Conservation (phyloP, 1,139 yeast genomes). For the Fermentozyma sake region DNA sequence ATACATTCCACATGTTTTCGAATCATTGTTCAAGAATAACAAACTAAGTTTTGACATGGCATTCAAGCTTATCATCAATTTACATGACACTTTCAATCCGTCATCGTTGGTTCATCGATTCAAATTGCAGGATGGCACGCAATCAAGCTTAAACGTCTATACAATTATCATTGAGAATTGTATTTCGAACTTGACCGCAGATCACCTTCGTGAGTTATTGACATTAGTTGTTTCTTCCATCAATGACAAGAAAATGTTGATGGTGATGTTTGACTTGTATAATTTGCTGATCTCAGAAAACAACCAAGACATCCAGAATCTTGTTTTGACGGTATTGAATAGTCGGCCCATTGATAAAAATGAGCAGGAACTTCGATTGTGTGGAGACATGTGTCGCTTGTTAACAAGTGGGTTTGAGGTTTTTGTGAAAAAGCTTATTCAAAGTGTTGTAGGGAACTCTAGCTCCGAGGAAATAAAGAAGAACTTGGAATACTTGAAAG, state of each 20-base stretch:
- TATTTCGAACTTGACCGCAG: conserved; percentile 9
- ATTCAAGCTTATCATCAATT: conserved; percentile 15
- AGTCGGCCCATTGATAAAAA: conserved; percentile 13
- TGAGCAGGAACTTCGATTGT: conserved; percentile 18
- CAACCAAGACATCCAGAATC: conserved; percentile 10
- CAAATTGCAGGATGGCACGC: background rate
- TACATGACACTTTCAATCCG: conserved; percentile 30
- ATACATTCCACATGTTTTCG: conserved; percentile 23
- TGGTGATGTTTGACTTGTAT: conserved; percentile 17
- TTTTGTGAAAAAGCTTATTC: conserved; percentile 31
- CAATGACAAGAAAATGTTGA: conserved; percentile 18
- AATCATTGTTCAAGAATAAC: conserved; percentile 16
- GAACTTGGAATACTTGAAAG: conserved; percentile 15
- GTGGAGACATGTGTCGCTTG: conserved; percentile 23
- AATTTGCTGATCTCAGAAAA: conserved; percentile 6
- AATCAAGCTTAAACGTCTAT: conserved; percentile 7
- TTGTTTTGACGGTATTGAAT: conserved; percentile 17
- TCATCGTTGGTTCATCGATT: conserved; percentile 4
- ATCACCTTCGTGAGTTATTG: conserved; percentile 19
- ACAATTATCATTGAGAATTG: conserved; percentile 11
- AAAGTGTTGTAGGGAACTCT: conserved; percentile 25
- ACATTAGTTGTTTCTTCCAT: conserved; percentile 19
- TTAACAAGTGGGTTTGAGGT: conserved; percentile 19
- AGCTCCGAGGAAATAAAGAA: conserved; percentile 24
- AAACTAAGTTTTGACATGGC: conserved; percentile 15